A percentile compares a stretch with the other conserved stretches of the same genome.
phyloP scores from a whole-genome alignment of 305 asterid species.

The Solanum hybrid region DNA sequence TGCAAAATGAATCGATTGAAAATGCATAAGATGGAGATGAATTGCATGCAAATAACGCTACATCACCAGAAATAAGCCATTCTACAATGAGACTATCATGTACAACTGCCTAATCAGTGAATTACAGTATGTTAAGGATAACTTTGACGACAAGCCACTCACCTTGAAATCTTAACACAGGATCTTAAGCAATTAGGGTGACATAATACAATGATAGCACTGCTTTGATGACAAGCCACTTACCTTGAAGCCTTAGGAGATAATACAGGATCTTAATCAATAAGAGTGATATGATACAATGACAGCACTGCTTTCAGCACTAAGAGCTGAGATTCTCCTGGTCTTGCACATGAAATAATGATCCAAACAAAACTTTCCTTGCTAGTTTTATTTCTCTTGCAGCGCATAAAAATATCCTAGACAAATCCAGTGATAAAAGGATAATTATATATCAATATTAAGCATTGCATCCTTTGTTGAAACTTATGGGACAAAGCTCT shows the following conservation, averaged over 20 bases:
- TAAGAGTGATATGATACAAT: not conserved
- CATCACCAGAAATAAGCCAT: not conserved
- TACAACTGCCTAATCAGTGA: not conserved
- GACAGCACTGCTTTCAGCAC: not conserved
- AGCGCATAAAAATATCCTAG: not conserved
- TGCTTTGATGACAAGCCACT: not conserved
- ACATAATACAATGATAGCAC: not conserved
- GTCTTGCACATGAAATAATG: not conserved
- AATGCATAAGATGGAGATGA: not conserved
- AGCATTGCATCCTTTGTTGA: not conserved
- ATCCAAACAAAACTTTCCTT: not conserved
- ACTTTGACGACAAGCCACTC: not conserved
- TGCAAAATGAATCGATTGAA: not conserved
- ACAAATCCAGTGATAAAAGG: not conserved
- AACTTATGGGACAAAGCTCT: not conserved
- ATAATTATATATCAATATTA: too few species aligned
- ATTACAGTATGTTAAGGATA: not conserved
- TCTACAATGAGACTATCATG: not conserved
- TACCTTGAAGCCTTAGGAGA: not conserved
- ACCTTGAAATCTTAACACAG: not conserved
- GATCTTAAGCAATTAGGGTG: not conserved
- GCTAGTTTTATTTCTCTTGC: not conserved
- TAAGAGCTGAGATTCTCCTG: not conserved
- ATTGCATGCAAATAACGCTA: not conserved
- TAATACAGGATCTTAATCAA: not conserved